Evolutionary conservation across 2,329 filamentous ascomycete species (phyloP), one percentile per base, ranked within the genome.

Genomic region (Botrytis tulipae): DNA sequence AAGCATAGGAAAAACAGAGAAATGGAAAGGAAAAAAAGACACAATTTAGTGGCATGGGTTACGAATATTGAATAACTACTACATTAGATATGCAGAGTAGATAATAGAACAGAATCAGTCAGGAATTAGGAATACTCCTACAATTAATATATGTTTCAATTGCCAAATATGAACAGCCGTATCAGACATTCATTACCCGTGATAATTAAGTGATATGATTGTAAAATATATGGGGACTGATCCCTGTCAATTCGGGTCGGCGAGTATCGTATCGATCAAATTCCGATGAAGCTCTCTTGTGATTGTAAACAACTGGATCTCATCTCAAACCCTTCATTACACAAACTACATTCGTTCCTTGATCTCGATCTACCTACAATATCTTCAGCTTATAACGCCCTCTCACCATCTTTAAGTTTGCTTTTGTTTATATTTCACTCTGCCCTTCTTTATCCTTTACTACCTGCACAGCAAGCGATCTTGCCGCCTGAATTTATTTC

Each of bases 51-150:
- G 22, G 48, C 18, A 65, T 71, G 59, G 57, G 40, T 65, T 62
- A 71, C 37, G n/a, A 70, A 69, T 32, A 69, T 57, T 18, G 54
- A 70, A 70, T 70, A 70, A 22, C 40, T 44, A 61, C 51, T 35
- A 59, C 29, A 46, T 22, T 70, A 60, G 20, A 70, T 10, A 70
- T 62, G 68, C 51, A 62, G 57, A 61, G 54, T 70, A 70, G 40
- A 70, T 44, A 29, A 62, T 70, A 70, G 68, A 70, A 22, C 16
- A 70, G n/a, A 70, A 18, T 4, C 35, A 61, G 20, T 18, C 44
- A 70, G 67, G 22, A 46, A 10, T 29, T 57, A 42, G 46, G 9
- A 69, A 42, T 22, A 42, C 37, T 54, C 66, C 10, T 69, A 69
- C 5, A n/a, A 42, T 44, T 68, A 57, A 57, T 16, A 57, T 42